Percentiles rank a stretch among this genome's conserved stretches.
Conservation (phyloP, 805 yeast species). For the Kluyveromyces aestuarii region DNA sequence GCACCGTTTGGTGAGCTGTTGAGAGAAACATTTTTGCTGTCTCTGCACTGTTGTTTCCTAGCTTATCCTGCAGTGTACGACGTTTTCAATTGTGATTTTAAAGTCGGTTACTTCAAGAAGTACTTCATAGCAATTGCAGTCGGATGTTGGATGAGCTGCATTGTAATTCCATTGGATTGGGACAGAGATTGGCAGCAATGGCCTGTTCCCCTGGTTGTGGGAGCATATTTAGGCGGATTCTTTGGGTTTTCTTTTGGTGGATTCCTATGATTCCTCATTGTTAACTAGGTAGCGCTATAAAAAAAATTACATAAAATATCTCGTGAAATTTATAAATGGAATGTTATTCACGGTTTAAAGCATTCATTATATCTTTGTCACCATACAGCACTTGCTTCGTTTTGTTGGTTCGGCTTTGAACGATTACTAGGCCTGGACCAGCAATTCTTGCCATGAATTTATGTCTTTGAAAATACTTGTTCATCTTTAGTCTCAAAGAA, state of each 20-base stretch:
- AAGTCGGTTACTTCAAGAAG: constrained; percentile 35
- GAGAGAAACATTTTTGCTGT: constrained; percentile 47
- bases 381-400: constrained; percentile 1
- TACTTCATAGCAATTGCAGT: constrained; percentile 30
- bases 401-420: constrained; percentile 11
- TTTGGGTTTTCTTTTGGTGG: constrained; percentile 43
- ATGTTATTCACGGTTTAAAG: not conserved
- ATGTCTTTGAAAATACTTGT: constrained; percentile 10
- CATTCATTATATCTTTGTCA: constrained; percentile 7
- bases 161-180: constrained; percentile 96
- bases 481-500: constrained; percentile 7
- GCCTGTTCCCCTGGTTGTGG: constrained; percentile 83
- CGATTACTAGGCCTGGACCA: constrained; percentile 27
- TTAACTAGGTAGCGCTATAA: not conserved
- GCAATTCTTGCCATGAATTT: constrained; percentile 16
- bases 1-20: constrained; percentile 59
- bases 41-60: constrained; percentile 53
- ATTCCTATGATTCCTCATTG: not conserved
- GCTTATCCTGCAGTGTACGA: constrained; percentile 57
- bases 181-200: constrained; percentile 95
- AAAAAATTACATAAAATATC: not conserved
- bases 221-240: constrained; percentile 67
- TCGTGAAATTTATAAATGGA: not conserved
- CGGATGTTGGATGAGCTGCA: constrained; percentile 89
- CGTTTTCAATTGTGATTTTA: constrained; percentile 43